Conservation (phyloP, 345 rosid species). For the Camelina sativa region DNA sequence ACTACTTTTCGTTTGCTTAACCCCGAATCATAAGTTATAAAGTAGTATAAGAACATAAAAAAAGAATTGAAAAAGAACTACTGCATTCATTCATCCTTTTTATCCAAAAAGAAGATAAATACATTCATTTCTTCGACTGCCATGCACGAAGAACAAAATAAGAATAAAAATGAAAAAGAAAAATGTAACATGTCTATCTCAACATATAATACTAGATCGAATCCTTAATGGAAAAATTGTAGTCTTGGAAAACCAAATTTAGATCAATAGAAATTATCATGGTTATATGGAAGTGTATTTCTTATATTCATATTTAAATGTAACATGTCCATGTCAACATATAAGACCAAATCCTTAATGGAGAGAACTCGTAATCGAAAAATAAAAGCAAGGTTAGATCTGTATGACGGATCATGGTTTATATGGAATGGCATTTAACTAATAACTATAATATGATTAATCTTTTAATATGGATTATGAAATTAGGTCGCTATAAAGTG, state of each 20-base stretch:
- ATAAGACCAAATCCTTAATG: conserved; percentile 5
- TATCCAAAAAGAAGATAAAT: background rate
- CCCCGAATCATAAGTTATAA: conserved; percentile 28
- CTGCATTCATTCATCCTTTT: background rate
- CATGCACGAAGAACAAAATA: background rate
- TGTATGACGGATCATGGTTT: background rate
- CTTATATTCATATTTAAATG: background rate
- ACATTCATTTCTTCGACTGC: conserved; percentile 9
- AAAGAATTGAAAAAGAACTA: background rate
- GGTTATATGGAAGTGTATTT: background rate
- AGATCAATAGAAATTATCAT: background rate
- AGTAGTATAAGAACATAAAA: background rate
- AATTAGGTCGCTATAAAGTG: conserved; percentile 28
- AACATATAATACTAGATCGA: background rate
- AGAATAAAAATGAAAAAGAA: background rate
- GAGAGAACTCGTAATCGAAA: conserved; percentile 5
- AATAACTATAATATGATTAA: background rate
- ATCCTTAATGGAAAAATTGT: background rate
- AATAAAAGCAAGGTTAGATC: background rate
- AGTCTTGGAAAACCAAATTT: background rate
- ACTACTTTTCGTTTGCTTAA: conserved; percentile 41
- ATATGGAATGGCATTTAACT: background rate
- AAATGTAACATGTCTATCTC: conserved; percentile 4
- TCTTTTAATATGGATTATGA: background rate
- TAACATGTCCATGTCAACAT: conserved; percentile 18